These are phyloP conservation scores for Roridomyces roridus DNA, from an alignment of 768 basidiomycete species.

Conservation along the genomic window DNA sequence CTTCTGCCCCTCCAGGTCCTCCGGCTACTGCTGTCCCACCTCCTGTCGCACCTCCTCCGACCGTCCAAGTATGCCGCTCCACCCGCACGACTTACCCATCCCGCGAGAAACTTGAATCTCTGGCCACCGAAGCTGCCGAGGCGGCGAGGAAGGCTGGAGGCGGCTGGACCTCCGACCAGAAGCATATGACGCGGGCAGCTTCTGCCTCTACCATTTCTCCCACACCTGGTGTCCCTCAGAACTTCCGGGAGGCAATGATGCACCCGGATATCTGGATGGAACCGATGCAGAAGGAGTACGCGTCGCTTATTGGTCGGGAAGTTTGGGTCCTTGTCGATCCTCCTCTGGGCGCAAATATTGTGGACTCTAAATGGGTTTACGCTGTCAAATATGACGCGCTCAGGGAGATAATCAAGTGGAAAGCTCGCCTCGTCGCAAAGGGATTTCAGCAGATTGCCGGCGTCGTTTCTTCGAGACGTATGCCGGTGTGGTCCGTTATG, in stretches of 20 bases:
- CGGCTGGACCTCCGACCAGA: too few relatives aligned
- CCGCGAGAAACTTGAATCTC: too few relatives aligned
- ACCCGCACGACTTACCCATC: too few relatives aligned
- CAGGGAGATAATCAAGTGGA: constrained; percentile 35
- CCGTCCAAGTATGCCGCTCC: too few relatives aligned
- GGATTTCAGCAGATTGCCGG: constrained; percentile 36
- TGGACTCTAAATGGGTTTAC: constrained; percentile 38
- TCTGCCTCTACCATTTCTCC: not conserved
- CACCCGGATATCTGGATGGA: constrained; percentile 21
- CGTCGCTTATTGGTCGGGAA: too few relatives aligned
- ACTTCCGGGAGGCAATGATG: constrained; percentile 19
- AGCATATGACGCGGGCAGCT: not conserved
- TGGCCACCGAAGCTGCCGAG: too few relatives aligned
- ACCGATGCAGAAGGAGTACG: constrained; percentile 9
- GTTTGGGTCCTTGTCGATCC: constrained; percentile 28
- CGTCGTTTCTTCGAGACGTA: constrained; percentile 27
- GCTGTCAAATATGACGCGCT: constrained; percentile 42
- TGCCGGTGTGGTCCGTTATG: constrained; percentile 2
- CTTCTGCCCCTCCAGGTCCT: too few relatives aligned
- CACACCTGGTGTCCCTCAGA: not conserved
- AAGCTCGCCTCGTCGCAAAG: too few relatives aligned
- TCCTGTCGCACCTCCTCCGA: too few relatives aligned
- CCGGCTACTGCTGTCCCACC: too few relatives aligned
- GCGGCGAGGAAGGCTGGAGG: too few relatives aligned
- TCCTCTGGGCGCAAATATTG: too few relatives aligned